Percentiles rank a stretch among this genome's conserved stretches.
Conservation (phyloP, 805 yeast genomes). For the Lipomyces chichibuensis region DNA sequence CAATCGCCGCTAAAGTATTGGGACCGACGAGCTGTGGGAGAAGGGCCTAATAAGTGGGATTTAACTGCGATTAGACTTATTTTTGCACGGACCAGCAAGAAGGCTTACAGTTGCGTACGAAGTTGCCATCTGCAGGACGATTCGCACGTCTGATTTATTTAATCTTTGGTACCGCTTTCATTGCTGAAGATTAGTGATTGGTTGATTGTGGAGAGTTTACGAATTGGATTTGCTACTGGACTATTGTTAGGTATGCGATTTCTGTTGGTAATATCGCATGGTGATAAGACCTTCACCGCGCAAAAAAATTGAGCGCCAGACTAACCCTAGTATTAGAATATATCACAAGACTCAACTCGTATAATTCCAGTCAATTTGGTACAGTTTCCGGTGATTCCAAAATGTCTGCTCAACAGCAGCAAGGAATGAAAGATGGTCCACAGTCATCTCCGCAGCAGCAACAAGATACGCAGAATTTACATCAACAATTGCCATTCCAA, state of each 20-base stretch:
- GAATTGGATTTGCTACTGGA: neutral
- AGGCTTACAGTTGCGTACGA: neutral
- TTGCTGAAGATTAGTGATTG: neutral
- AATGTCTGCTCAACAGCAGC: neutral
- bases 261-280: neutral
- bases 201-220: neutral
- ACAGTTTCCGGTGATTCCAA: neutral
- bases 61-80: neutral
- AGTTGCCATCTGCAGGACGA: neutral
- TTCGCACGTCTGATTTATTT: neutral
- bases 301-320: neutral
- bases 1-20: neutral
- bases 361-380: neutral
- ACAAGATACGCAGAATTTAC: neutral
- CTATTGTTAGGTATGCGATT: neutral
- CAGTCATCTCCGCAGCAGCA: neutral
- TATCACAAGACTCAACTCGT: neutral
- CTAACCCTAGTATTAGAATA: neutral
- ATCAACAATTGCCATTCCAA: conserved; percentile 1
- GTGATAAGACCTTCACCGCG: neutral
- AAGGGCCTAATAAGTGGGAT: neutral
- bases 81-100: neutral
- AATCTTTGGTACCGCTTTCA: neutral
- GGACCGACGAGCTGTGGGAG: neutral
- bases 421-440: neutral